Evolutionary conservation across 2,329 filamentous ascomycete genomes (phyloP), one percentile per base, ranked within the genome.

Genomic region (Claviceps pusilla): DNA sequence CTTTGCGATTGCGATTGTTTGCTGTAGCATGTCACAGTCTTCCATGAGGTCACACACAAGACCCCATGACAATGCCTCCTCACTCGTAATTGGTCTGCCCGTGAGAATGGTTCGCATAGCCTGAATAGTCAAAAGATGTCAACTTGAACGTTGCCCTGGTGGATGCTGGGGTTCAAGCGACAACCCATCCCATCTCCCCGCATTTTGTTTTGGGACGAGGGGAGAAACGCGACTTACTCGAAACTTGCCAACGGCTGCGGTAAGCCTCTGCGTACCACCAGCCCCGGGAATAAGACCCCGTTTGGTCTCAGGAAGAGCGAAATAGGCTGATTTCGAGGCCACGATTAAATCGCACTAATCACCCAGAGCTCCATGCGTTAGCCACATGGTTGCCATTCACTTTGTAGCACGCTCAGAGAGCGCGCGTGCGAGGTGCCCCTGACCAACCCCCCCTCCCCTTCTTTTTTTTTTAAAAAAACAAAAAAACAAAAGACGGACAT

Each of bases 241-340:
- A 63, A 65, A 71, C 61, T 71, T 72, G 57, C 69, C 69, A 28
- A 72, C 59, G n/a, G 66, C 65, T 51, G 63, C 66, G 31, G 70
- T 71, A 49, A 72, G 60, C 37, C 70, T 63, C 55, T 72, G 69
- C 16, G 70, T 72, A 24, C 69, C 70, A 9, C 70, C 69, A 4
- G 67, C 68, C 11, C 69, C 69, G 7, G 69, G 70, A 48, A 72
- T 68, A 11, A 70, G 61, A n/a, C 69, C 70, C 54, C 70, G 66
- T 33, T 62, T 66, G 41, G 71, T 68, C 56, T 71, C 70, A 16
- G 70, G 69, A 33, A 71, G 61, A 1, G 68, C 68, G 54, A 71
- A 70, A n/a, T 64, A 66, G 54, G 67, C 64, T 33, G 58, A 59
- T 14, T 62, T 59, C 35, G 69, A 65, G 14, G 68, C 66, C 50